These are phyloP conservation scores for Serendipita sp. DNA, from an alignment of 1,284 basidiomycete species.

Conservation along the genomic window DNA sequence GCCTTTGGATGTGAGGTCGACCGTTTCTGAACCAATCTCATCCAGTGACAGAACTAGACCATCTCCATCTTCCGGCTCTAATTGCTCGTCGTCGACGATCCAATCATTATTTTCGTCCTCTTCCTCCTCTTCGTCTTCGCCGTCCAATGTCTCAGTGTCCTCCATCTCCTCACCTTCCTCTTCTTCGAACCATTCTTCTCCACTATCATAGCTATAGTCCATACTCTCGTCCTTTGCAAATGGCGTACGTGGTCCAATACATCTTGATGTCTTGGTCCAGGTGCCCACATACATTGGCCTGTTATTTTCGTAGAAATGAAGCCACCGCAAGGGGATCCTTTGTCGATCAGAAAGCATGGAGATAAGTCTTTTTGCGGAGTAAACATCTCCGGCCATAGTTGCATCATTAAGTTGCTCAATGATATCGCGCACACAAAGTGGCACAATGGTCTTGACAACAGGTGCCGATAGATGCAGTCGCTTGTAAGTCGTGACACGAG, in stretches of 20 bases:
- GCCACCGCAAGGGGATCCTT: constrained; percentile 51
- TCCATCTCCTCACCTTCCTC: constrained; percentile 51
- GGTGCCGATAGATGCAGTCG: not conserved
- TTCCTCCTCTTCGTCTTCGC: constrained; percentile 44
- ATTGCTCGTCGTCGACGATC: constrained; percentile 61
- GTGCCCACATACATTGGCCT: constrained; percentile 76
- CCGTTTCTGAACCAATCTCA: constrained; percentile 22
- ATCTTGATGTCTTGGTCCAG: constrained; percentile 60
- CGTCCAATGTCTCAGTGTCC: constrained; percentile 36
- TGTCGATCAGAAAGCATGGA: constrained; percentile 40
- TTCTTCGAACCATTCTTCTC: constrained; percentile 77
- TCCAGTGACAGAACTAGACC: constrained; percentile 28
- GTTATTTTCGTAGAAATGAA: constrained; percentile 62
- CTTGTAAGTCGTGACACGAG: not conserved
- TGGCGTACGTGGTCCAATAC: constrained; percentile 61
- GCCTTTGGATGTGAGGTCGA: constrained; percentile 9
- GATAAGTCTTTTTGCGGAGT: constrained; percentile 41
- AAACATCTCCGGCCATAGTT: constrained; percentile 55
- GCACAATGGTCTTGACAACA: constrained; percentile 23
- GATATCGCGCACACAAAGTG: constrained; percentile 37
- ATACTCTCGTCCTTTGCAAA: constrained; percentile 54
- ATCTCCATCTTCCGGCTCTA: constrained; percentile 27
- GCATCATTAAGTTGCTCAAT: constrained; percentile 52
- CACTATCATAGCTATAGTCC: constrained; percentile 76
- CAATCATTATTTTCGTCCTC: constrained; percentile 54